These are phyloP conservation scores for Mycogone perniciosa DNA, from an alignment of 2,329 filamentous ascomycete genomes.

Conservation along the genomic window DNA sequence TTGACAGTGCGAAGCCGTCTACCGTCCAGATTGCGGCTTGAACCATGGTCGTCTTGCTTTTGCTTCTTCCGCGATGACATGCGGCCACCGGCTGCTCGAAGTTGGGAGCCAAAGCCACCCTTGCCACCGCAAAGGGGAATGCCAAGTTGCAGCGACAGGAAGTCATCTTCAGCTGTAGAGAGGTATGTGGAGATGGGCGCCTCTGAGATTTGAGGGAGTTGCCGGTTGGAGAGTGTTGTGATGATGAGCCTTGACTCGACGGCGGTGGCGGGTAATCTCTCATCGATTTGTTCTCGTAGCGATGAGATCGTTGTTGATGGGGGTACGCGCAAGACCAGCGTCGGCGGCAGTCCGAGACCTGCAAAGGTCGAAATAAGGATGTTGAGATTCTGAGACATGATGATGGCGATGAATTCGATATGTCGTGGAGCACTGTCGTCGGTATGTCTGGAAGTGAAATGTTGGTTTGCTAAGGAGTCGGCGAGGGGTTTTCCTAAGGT, in stretches of 20 bases:
- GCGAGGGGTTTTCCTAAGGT: neutral
- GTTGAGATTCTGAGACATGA: slow-evolving; percentile 49
- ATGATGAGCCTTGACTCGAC: slow-evolving; percentile 61
- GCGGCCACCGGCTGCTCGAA: slow-evolving; percentile 91
- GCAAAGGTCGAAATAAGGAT: slow-evolving; percentile 79
- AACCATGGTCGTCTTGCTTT: slow-evolving; percentile 78
- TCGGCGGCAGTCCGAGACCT: slow-evolving; percentile 76
- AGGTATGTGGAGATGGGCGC: slow-evolving; percentile 58
- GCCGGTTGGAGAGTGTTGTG: slow-evolving; percentile 73
- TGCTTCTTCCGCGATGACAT: slow-evolving; percentile 95
- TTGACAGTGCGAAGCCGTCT: slow-evolving; percentile 84
- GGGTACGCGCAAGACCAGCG: slow-evolving; percentile 68
- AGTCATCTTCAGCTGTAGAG: slow-evolving; percentile 49
- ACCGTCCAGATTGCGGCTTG: slow-evolving; percentile 88
- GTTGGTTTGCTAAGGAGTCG: neutral
- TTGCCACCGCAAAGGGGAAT: slow-evolving; percentile 84
- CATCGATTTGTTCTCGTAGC: slow-evolving; percentile 57
- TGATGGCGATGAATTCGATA: neutral
- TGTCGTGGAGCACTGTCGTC: neutral
- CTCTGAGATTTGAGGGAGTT: slow-evolving; percentile 50
- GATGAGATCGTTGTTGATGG: slow-evolving; percentile 59
- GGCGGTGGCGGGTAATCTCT: slow-evolving; percentile 54
- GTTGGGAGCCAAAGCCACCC: slow-evolving; percentile 93
- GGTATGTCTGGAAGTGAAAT: neutral
- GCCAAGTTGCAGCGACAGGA: slow-evolving; percentile 77